A percentile compares a stretch with the other conserved stretches of the same genome.
Conservation (phyloP, 768 basidiomycete genomes). For the Clitopilus hobsonii region DNA sequence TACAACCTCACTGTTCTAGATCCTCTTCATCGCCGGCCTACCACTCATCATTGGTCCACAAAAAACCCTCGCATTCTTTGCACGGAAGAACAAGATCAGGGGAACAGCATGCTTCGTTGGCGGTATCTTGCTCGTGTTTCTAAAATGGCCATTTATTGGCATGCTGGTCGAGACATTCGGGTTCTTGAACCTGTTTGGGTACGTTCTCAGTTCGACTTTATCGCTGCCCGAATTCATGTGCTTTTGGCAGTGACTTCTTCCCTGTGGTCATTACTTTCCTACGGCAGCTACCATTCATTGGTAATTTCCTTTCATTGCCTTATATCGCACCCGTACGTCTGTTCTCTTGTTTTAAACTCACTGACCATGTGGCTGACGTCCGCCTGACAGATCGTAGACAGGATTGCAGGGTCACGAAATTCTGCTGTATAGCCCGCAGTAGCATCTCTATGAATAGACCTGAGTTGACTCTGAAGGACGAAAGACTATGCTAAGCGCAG, state of each 20-base stretch:
- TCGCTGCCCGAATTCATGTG: not conserved
- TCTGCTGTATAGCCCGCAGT: slow-evolving; percentile 64
- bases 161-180: slow-evolving; percentile 94
- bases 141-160: slow-evolving; percentile 93
- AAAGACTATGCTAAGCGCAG: too few relatives aligned
- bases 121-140: slow-evolving; percentile 88
- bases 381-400: slow-evolving; percentile 61
- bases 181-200: slow-evolving; percentile 98
- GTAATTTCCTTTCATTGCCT: slow-evolving; percentile 80
- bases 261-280: slow-evolving; percentile 97
- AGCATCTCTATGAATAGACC: slow-evolving; percentile 20
- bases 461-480: not conserved
- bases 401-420: slow-evolving; percentile 73
- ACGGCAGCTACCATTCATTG: slow-evolving; percentile 89
- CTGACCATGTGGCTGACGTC: not conserved
- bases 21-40: slow-evolving; percentile 90
- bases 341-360: too few relatives aligned
- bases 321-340: slow-evolving; percentile 78
- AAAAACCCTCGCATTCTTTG: slow-evolving; percentile 98
- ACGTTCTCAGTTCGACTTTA: slow-evolving; percentile 12
- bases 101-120: slow-evolving; percentile 87
- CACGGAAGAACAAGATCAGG: slow-evolving; percentile 89
- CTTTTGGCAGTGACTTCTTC: slow-evolving; percentile 83
- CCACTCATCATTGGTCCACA: slow-evolving; percentile 96
- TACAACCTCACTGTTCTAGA: slow-evolving; percentile 38